Evolutionary conservation across 331 rosid species (phyloP).

Genomic region (Arachis monticola): DNA sequence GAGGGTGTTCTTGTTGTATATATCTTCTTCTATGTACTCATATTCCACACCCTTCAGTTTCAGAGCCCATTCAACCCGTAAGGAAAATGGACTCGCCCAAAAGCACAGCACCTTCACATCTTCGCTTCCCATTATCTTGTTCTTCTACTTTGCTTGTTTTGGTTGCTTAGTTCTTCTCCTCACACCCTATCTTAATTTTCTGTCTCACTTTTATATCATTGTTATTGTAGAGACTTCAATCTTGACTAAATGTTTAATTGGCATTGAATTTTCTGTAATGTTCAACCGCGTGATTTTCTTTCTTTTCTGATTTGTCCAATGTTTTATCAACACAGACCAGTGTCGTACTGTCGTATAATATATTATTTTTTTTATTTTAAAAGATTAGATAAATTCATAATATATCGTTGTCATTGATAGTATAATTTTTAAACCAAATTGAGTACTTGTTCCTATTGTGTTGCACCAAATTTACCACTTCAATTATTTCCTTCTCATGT

Average conservation of each 20-base stretch:
- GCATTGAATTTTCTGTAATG: no score
- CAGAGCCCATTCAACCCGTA: constrained; percentile 41
- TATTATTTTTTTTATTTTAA: no score
- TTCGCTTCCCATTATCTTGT: constrained; percentile 30
- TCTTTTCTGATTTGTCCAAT: no score
- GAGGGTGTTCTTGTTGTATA: constrained; percentile 42
- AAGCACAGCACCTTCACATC: constrained; percentile 49
- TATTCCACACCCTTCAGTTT: constrained; percentile 43
- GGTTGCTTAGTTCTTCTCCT: no score
- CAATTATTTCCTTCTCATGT: background rate
- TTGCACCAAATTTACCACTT: background rate
- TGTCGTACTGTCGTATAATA: no score
- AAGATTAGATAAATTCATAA: no score
- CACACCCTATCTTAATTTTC: background rate
- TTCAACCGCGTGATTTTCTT: no score
- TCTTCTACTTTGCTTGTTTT: background rate
- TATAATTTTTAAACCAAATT: background rate
- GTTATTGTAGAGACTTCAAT: no score
- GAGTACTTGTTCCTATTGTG: background rate
- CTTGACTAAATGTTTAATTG: no score
- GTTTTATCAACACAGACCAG: no score
- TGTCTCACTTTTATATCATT: no score
- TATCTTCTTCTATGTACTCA: constrained; percentile 45
- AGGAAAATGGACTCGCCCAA: constrained; percentile 45
- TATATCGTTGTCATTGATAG: no score